phyloP scores from a whole-genome alignment of 2,329 filamentous ascomycete species.

The Penicillium sp. region DNA sequence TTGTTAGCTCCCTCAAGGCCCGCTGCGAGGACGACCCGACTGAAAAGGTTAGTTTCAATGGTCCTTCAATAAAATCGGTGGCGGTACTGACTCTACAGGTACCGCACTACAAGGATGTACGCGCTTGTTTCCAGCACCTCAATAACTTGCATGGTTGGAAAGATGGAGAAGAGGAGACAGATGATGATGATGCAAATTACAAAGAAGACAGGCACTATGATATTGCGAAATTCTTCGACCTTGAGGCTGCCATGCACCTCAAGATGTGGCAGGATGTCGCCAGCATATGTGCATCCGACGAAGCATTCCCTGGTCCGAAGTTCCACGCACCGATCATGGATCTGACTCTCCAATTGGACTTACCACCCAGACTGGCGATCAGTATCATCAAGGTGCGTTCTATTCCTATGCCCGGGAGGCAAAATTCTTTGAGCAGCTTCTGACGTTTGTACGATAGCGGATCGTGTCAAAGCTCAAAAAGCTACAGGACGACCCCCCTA shows the following conservation, averaged over 20 bases:
- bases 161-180: neutral
- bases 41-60: neutral
- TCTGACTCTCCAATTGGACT: neutral
- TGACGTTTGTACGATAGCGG: neutral
- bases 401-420: neutral
- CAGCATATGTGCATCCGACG: neutral
- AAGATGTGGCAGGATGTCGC: neutral
- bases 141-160: neutral
- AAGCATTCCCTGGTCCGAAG: neutral
- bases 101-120: neutral
- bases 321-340: neutral
- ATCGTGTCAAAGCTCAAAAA: neutral
- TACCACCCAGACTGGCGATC: neutral
- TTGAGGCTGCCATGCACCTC: constrained; percentile 2
- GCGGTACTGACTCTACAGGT: neutral
- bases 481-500: neutral
- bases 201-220: neutral
- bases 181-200: neutral
- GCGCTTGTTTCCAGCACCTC: neutral
- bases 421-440: neutral
- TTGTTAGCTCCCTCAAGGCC: neutral
- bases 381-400: neutral
- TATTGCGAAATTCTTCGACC: neutral
- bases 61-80: no score
- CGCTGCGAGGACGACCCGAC: neutral